Evolutionary conservation across 352 stramenopile species (phyloP), one percentile per base, ranked within the genome.

Genomic region (Globisporangium ultimum): DNA sequence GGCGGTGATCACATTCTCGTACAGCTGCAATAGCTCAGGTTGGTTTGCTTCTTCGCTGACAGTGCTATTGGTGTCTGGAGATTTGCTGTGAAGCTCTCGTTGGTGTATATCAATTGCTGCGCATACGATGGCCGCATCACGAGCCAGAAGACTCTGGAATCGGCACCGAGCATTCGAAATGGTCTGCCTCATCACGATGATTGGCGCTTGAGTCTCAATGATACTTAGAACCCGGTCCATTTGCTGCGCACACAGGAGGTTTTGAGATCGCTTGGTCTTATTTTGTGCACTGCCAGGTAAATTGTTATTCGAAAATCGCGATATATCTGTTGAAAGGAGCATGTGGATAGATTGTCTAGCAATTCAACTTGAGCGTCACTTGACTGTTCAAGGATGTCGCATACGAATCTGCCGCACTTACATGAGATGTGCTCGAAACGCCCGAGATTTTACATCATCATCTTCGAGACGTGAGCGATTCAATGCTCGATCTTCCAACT

Each of bases 211-310:
- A 10, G 22, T 49, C 42, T 81, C 72, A 14, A 81, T 63, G 18
- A 55, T 38, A n/a, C 58, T 54, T 22, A 78, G 55, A 2, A 78
- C 32, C 3, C 58, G 55, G 47, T 81, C 67, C 67, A 81, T 78
- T 63, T 81, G 72, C 48, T 78, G 70, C 0, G 70, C 72, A 60
- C 76, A 77, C 20, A 78, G 45, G 0, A 81, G 42, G 22, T 76
- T 50, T 13, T 69, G 61, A 0, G 71, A 70, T 1, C 58, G 51
- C 53, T 63, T 71, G 2, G 67, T 64, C 45, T 66, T 64, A n/a
- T n/a, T 52, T 6, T 48, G 47, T 43, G n/a, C 24, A 38, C 18
- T 60, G 24, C 43, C 20, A 1, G 48, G 18, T 15, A 46, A 0
- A 49, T 61, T 20, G 28, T 21, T 22, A 52, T 18, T 32, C 41